Conservation (phyloP, 2,329 filamentous ascomycete species). For the Pyricularia sp. region DNA sequence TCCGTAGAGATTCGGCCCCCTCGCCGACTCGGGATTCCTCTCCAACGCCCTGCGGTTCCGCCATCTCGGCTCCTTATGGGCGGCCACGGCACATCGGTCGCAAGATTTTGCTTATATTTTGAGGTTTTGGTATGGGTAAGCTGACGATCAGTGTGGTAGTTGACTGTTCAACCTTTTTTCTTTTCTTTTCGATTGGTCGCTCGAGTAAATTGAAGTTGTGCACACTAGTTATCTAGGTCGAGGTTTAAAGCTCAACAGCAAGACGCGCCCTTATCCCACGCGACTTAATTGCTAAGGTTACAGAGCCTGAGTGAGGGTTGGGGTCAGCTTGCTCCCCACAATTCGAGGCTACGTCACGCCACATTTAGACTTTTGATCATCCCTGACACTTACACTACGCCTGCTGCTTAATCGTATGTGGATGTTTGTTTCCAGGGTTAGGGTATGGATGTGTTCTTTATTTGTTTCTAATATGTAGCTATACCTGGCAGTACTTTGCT, state of each 20-base stretch:
- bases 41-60: not conserved
- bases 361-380: not conserved
- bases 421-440: not conserved
- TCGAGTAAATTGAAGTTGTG: not conserved
- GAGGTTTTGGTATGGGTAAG: not conserved
- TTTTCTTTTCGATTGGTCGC: too few relatives aligned
- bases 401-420: too few relatives aligned
- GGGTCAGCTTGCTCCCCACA: not conserved
- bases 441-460: not conserved
- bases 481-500: too few relatives aligned
- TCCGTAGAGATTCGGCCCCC: conserved; percentile 11
- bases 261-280: not conserved
- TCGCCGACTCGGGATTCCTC: not conserved
- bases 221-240: not conserved
- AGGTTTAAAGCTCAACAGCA: not conserved
- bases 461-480: too few relatives aligned
- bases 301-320: not conserved
- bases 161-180: too few relatives aligned
- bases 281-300: not conserved
- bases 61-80: not conserved
- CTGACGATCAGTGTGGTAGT: not conserved
- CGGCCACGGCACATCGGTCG: not conserved
- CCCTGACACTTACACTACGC: not conserved
- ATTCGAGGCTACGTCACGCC: not conserved
- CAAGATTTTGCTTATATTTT: not conserved